Evolutionary conservation across 2,329 filamentous ascomycete species (phyloP).

Genomic region (Colletotrichum musicola): DNA sequence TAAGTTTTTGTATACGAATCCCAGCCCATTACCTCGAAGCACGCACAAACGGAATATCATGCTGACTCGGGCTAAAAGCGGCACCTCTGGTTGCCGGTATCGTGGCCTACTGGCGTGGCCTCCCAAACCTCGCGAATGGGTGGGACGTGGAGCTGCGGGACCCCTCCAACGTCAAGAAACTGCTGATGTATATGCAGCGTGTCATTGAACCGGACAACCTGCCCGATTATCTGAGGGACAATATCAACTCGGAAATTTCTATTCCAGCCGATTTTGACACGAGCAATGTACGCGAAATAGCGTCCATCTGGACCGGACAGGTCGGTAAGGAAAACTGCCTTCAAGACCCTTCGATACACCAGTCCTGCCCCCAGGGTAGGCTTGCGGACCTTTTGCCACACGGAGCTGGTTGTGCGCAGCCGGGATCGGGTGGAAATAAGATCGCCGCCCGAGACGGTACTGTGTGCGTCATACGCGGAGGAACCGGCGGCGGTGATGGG

Average conservation of each 20-base stretch:
- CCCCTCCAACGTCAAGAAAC: slow-evolving; percentile 8
- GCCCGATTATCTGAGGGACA: neutral
- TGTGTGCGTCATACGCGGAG: neutral
- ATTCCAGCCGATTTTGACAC: too few relatives aligned
- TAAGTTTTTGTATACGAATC: neutral
- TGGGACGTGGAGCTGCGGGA: neutral
- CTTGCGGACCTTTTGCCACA: neutral
- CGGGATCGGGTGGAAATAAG: neutral
- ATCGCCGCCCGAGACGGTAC: neutral
- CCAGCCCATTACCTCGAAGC: too few relatives aligned
- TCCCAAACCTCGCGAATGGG: neutral
- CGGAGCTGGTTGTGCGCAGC: neutral
- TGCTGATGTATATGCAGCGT: slow-evolving; percentile 8
- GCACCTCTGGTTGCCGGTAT: slow-evolving; percentile 6
- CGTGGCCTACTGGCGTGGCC: slow-evolving; percentile 9
- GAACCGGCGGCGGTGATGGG: neutral
- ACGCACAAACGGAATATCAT: neutral
- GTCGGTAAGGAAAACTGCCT: neutral
- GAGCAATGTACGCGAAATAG: too few relatives aligned
- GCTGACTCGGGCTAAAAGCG: slow-evolving; percentile 2
- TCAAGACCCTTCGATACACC: neutral
- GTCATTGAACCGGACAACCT: neutral
- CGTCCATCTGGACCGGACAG: slow-evolving; percentile 11
- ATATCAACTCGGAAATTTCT: neutral
- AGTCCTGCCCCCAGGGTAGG: neutral